Base-by-base conservation (phyloP, 805 yeast genomes). In the Metschnikowia santaceciliae region DNA sequence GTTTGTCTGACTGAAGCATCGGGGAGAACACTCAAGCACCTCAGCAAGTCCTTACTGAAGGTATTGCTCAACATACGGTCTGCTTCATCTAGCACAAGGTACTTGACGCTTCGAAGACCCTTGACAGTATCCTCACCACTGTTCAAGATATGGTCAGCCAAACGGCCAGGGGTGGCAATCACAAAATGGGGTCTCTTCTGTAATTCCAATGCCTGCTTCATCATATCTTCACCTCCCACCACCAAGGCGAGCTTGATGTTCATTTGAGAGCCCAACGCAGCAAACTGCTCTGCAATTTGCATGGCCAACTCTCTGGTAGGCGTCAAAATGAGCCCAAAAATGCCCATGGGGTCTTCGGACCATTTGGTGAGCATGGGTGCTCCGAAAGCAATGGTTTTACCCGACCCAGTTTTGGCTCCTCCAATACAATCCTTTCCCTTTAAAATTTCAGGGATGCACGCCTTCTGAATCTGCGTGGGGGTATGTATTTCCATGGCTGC, bases 341-440 rank as follows among this genome's bases (percentile, higher is more conserved):
- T 87, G 1, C 97, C 99, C 67, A 80, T 80, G 1, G 99, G 99
- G 65, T 94, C 98, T 57, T 85, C 87, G 0, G 97, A 88, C 97
- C 98, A 94, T 62, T 86, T 78, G 1, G 96, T 82, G 50, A 94
- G 74, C 89, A 94, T 92, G 2, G 99, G 99, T n/a, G 90, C 95
- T 1, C 92, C 98, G 77, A 94, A 94, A 1, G 98, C 97, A 20
- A 94, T 83, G 1, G 99, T 94, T 66, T 94, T 94, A 79, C 99
- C 99, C 15, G 96, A 86, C 69, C 99, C 99, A 0, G 99, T 94
- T 67, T 88, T 88, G 32, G 99, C 99, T 40, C 99, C 99, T 47
- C 99, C 99, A 47, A 94, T 92, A 69, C 97, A 91, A 66, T 91
- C 96, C 58, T 84, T 79, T 6, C 96, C 97, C 39, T 75, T 76